These are phyloP conservation scores for Capsicum baccatum DNA, from an alignment of 257 asterid genomes.

Conservation along the genomic window DNA sequence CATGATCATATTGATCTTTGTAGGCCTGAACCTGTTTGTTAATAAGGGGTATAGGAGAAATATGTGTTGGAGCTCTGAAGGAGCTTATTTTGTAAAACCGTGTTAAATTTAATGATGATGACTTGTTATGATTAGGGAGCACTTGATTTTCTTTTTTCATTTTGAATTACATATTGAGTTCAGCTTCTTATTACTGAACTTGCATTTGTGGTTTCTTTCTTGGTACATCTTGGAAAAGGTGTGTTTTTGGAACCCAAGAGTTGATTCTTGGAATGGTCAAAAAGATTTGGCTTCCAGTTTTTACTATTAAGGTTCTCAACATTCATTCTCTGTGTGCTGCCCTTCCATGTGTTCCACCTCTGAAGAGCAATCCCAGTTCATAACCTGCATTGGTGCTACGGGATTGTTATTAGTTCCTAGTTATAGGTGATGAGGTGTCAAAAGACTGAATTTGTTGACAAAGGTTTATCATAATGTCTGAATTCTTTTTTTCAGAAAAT, in stretches of 20 bases:
- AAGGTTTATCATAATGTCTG: too few species aligned
- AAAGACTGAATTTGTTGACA: too few species aligned
- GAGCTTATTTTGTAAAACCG: slow-evolving; percentile 15
- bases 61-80: slow-evolving; percentile 19
- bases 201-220: background rate
- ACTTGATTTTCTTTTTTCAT: background rate
- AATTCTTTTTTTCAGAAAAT: too few species aligned
- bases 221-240: slow-evolving; percentile 3
- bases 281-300: background rate
- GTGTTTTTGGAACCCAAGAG: background rate
- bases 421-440: too few species aligned
- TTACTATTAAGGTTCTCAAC: too few species aligned
- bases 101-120: background rate
- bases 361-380: too few species aligned
- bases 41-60: slow-evolving; percentile 16
- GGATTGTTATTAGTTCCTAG: too few species aligned
- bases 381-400: too few species aligned
- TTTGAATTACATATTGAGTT: background rate
- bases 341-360: too few species aligned
- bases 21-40: slow-evolving; percentile 28
- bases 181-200: background rate
- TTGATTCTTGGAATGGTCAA: slow-evolving; percentile 1
- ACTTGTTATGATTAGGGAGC: slow-evolving; percentile 18
- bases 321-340: too few species aligned
- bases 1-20: slow-evolving; percentile 33